phyloP scores from a whole-genome alignment of 2,329 filamentous ascomycete species.

The Cephalotrichum gorgonifer region DNA sequence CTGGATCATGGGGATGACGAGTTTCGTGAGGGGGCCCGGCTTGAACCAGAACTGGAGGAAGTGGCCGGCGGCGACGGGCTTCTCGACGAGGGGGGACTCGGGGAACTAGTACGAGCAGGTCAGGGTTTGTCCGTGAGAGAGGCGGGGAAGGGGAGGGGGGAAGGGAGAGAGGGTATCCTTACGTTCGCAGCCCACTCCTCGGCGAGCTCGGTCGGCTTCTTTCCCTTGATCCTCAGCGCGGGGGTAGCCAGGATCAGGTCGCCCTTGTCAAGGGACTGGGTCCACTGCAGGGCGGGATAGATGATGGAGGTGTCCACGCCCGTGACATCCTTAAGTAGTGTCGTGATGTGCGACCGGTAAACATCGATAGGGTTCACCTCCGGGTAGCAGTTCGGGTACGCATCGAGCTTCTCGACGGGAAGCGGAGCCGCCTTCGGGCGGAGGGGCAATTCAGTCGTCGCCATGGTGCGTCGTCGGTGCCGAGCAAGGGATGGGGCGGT shows the following conservation, averaged over 20 bases:
- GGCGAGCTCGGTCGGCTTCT: conserved; percentile 53
- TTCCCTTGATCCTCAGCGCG: conserved; percentile 66
- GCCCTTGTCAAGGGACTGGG: conserved; percentile 68
- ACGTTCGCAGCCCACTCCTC: conserved; percentile 53
- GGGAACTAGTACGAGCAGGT: conserved; percentile 46
- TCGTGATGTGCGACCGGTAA: conserved; percentile 67
- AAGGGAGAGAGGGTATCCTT: conserved; percentile 3
- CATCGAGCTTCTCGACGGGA: conserved; percentile 21
- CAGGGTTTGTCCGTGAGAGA: background rate
- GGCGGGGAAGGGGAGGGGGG: background rate
- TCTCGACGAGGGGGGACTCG: conserved; percentile 61
- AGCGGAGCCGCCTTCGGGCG: conserved; percentile 23
- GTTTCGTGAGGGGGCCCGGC: conserved; percentile 49
- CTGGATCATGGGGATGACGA: conserved; percentile 62
- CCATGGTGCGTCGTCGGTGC: conserved; percentile 11
- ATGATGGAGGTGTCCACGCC: conserved; percentile 62
- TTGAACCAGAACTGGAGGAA: conserved; percentile 78
- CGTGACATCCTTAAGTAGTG: conserved; percentile 56
- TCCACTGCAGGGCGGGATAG: conserved; percentile 70
- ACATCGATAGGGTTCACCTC: conserved; percentile 67
- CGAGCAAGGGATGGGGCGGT: background rate
- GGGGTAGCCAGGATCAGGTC: conserved; percentile 71
- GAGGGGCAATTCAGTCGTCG: conserved; percentile 8
- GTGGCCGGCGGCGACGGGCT: conserved; percentile 54
- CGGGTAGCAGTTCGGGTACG: conserved; percentile 51